Conservation (phyloP, 805 yeast genomes). For the Myxozyma monticola region DNA sequence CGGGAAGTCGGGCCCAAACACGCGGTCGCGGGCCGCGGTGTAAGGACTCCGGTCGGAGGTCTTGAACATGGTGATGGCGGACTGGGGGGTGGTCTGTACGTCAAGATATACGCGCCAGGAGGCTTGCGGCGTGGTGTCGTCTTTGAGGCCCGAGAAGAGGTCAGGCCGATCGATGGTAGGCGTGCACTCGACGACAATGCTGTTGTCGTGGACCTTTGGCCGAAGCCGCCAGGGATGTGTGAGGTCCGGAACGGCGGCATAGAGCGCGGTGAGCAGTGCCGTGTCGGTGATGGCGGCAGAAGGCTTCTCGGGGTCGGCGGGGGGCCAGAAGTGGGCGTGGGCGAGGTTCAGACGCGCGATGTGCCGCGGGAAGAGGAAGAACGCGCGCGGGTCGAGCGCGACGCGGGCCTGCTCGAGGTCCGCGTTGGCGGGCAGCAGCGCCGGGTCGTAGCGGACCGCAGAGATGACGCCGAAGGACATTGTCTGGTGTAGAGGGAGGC, state of each 20-base stretch:
- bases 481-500: too few relatives aligned
- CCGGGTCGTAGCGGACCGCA: constrained; percentile 24
- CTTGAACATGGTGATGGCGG: constrained; percentile 84
- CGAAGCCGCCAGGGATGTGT: constrained; percentile 18
- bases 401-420: too few relatives aligned
- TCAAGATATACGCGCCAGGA: constrained; percentile 68
- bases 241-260: constrained; percentile 19
- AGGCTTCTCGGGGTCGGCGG: too few relatives aligned
- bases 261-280: constrained; percentile 14
- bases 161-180: constrained; percentile 7
- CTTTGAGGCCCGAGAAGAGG: constrained; percentile 23
- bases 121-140: constrained; percentile 21
- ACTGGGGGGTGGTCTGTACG: constrained; percentile 49
- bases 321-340: constrained; percentile 24
- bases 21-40: constrained; percentile 57
- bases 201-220: constrained; percentile 12
- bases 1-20: constrained; percentile 38
- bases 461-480: constrained; percentile 20
- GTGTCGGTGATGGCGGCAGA: background rate
- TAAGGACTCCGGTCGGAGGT: constrained; percentile 74
- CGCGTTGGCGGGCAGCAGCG: constrained; percentile 12
- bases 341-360: constrained; percentile 23
- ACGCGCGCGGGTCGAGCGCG: constrained; percentile 16
- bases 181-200: constrained; percentile 18
- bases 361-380: constrained; percentile 28